Percentiles rank a stretch among this genome's conserved stretches.
These are phyloP conservation scores for Penicillium palitans DNA, from an alignment of 2,329 filamentous ascomycete species.

Conservation along the genomic window DNA sequence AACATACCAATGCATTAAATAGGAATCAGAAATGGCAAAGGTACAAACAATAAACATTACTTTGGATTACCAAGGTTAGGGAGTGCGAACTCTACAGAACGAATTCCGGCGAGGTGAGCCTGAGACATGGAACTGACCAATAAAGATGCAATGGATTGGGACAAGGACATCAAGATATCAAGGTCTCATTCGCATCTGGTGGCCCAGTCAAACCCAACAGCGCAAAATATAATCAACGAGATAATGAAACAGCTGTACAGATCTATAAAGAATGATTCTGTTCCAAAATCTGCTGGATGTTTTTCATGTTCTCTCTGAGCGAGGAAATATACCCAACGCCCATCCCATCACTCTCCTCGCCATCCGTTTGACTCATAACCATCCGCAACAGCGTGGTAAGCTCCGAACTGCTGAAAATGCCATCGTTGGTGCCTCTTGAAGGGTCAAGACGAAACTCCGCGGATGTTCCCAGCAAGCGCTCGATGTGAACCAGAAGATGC, in stretches of 20 bases:
- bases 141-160: too few species aligned
- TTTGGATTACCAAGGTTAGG: too few species aligned
- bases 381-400: not conserved
- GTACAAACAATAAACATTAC: too few species aligned
- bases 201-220: not conserved
- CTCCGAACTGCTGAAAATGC: not conserved
- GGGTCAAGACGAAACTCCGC: not conserved
- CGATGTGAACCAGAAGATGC: constrained; percentile 1
- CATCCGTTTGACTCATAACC: not conserved
- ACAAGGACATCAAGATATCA: too few species aligned
- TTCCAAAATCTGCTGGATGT: constrained; percentile 1
- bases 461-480: not conserved
- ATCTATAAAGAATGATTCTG: not conserved
- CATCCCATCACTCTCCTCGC: not conserved
- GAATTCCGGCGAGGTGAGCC: too few species aligned
- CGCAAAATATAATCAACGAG: not conserved
- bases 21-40: too few species aligned
- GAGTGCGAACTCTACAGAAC: too few species aligned
- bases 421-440: not conserved
- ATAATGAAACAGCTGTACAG: not conserved
- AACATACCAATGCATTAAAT: too few species aligned
- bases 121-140: too few species aligned
- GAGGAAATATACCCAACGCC: not conserved
- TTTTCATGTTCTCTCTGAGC: not conserved
- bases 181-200: too few species aligned